Conservation (phyloP, 306 rosid genomes). For the Lathyrus tuberosus region DNA sequence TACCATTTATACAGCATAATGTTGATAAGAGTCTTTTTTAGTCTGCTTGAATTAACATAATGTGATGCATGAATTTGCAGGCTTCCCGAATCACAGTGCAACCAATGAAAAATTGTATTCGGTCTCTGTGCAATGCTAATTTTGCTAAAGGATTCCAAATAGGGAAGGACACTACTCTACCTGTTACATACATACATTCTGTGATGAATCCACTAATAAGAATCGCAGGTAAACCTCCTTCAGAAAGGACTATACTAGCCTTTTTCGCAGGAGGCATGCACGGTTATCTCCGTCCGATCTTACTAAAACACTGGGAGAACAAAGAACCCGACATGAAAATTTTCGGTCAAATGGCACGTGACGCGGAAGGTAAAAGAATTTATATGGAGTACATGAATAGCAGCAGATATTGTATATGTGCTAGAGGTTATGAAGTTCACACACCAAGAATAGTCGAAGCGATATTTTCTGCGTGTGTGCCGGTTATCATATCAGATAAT, state of each 20-base stretch:
- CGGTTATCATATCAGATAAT: conserved; percentile 49
- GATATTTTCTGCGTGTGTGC: conserved; percentile 58
- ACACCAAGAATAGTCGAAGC: conserved; percentile 80
- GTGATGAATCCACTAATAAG: conserved; percentile 53
- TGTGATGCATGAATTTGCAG: conserved; percentile 51
- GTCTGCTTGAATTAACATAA: conserved; percentile 1
- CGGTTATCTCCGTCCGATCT: conserved; percentile 73
- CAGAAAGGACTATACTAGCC: conserved; percentile 64
- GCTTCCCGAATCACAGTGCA: conserved; percentile 65
- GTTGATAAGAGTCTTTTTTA: neutral
- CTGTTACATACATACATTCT: conserved; percentile 72
- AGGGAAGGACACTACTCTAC: conserved; percentile 80
- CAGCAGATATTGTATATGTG: conserved; percentile 86
- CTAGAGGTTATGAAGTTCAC: conserved; percentile 86
- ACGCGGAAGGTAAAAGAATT: conserved; percentile 60
- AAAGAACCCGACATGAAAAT: conserved; percentile 77
- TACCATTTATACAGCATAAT: conserved; percentile 6
- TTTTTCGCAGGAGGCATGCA: conserved; percentile 84
- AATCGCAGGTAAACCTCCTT: conserved; percentile 64
- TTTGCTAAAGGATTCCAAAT: conserved; percentile 67
- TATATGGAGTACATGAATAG: conserved; percentile 79
- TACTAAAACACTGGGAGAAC: conserved; percentile 74
- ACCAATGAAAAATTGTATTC: conserved; percentile 64
- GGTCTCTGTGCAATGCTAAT: conserved; percentile 84
- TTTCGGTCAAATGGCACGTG: conserved; percentile 76